phyloP scores from a whole-genome alignment of 352 stramenopile genomes.

The Phytopythium kandeliae region DNA sequence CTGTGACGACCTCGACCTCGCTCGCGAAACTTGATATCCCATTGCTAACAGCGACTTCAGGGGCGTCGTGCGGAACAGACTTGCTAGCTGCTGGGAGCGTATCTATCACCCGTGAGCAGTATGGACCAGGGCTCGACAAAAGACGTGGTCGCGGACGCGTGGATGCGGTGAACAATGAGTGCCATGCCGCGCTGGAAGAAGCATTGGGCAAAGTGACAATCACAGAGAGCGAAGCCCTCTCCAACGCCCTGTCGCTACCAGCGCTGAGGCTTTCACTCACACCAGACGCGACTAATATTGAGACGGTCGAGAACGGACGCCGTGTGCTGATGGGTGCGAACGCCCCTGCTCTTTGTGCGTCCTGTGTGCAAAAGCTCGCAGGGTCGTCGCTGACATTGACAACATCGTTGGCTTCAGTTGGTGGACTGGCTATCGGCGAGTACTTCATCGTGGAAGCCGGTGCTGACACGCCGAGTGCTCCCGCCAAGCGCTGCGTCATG shows the following conservation, averaged over 20 bases:
- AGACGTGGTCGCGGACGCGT: conserved; percentile 51
- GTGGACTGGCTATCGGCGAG: conserved; percentile 12
- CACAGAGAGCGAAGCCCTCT: conserved; percentile 16
- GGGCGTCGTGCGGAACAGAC: conserved; percentile 18
- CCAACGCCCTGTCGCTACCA: conserved; percentile 17
- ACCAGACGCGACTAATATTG: conserved; percentile 14
- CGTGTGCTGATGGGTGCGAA: conserved; percentile 23
- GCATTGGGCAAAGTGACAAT: conserved; percentile 48
- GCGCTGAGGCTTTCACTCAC: conserved; percentile 44
- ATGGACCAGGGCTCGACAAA: conserved; percentile 47
- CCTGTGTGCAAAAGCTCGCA: conserved; percentile 55
- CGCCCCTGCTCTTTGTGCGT: conserved; percentile 35
- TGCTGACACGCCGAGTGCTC: not conserved
- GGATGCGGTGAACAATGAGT: conserved; percentile 48
- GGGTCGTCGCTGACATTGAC: conserved; percentile 37
- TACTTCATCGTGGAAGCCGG: conserved; percentile 63
- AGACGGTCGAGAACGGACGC: conserved; percentile 6
- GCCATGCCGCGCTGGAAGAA: conserved; percentile 25
- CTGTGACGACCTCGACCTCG: conserved; percentile 27
- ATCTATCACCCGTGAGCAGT: conserved; percentile 26
- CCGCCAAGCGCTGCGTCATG: conserved; percentile 38
- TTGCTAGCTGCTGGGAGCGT: conserved; percentile 11
- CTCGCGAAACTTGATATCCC: conserved; percentile 36
- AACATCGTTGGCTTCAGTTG: conserved; percentile 10
- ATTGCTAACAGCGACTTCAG: conserved; percentile 22